phyloP scores from a whole-genome alignment of 257 asterid genomes.

The Penstemon barbatus region DNA sequence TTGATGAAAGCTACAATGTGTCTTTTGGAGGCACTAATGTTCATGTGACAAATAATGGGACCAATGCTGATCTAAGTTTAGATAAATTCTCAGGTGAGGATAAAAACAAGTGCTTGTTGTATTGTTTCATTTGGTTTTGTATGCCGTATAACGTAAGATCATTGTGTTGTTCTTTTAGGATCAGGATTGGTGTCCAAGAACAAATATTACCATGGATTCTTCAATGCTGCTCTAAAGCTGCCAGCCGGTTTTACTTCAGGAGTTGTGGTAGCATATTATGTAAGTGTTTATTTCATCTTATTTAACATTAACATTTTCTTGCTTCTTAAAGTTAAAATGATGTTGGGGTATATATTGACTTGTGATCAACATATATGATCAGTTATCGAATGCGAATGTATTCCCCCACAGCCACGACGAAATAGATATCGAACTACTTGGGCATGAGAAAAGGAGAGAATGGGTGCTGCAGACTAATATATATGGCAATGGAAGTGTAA shows the following conservation, averaged over 20 bases:
- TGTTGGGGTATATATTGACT: background rate
- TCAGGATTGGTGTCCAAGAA: slow-evolving; percentile 72
- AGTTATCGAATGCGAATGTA: slow-evolving; percentile 63
- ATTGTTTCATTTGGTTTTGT: too few species aligned
- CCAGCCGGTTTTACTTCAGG: slow-evolving; percentile 92
- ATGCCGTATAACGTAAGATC: background rate
- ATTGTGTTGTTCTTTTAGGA: slow-evolving; percentile 39
- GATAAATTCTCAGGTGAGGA: slow-evolving; percentile 68
- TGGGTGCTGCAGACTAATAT: slow-evolving; percentile 82
- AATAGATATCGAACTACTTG: slow-evolving; percentile 79
- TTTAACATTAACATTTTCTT: background rate
- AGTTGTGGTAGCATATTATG: slow-evolving; percentile 80
- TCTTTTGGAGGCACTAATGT: slow-evolving; percentile 59
- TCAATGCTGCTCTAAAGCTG: slow-evolving; percentile 74
- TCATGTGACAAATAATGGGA: slow-evolving; percentile 51
- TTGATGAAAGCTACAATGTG: slow-evolving; percentile 50
- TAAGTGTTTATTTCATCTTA: slow-evolving; percentile 32
- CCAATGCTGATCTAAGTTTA: slow-evolving; percentile 55
- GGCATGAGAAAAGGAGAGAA: slow-evolving; percentile 72
- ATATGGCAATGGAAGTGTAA: slow-evolving; percentile 85
- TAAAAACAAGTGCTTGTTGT: background rate
- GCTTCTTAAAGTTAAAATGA: too few species aligned
- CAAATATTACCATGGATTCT: slow-evolving; percentile 71
- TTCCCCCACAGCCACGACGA: slow-evolving; percentile 84
- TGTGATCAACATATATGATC: background rate